Evolutionary conservation across 2,329 filamentous ascomycete genomes (phyloP), one percentile per base, ranked within the genome.

Genomic region (Clarireedia hainanense): DNA sequence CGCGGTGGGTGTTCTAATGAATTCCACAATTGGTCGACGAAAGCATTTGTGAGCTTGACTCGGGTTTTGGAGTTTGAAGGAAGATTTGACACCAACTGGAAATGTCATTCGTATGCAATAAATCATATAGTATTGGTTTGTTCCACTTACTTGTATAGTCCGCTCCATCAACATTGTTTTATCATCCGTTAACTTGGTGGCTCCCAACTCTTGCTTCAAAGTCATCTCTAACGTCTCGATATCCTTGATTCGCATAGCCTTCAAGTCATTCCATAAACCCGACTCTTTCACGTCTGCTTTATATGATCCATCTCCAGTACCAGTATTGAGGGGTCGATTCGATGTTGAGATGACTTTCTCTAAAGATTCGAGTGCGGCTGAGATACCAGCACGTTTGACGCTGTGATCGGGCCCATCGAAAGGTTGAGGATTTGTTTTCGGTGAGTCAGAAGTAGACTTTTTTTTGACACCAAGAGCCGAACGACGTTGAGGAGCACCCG

Each of bases 91-190:
- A 89, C 85, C 15, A 90, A 75, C 73, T 85, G 64, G 55, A 4
- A 17, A 17, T 50, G 5, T 48, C 46, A 52, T 50, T 27, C 24
- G 47, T 37, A 30, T 5, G 17, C 30, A 9, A 34, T 42, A 23
- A 17, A 14, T 39, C n/a, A n/a, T 30, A 15, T 26, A 34, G 7
- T 36, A n/a, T 3, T 14, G 7, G 5, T 7, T 5, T 4, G 6
- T n/a, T 2, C 27, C n/a, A 39, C 67, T 60, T 68, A 75, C 74
- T 64, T 77, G 80, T 60, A 89, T 89, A 6, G 84, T 77, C 6
- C 79, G 76, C 68, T 89, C 86, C 86, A 90, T 89, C 48, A 89
- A 74, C 77, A 88, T 88, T 0, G 83, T 86, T 72, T 86, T 88
- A 72, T 91, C 88, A 63, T 91, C 84, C 1, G 80, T 70, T 15